Percentiles rank a stretch among this genome's conserved stretches.
These are phyloP conservation scores for Conringia planisiliqua DNA, from an alignment of 345 rosid species.

Conservation along the genomic window DNA sequence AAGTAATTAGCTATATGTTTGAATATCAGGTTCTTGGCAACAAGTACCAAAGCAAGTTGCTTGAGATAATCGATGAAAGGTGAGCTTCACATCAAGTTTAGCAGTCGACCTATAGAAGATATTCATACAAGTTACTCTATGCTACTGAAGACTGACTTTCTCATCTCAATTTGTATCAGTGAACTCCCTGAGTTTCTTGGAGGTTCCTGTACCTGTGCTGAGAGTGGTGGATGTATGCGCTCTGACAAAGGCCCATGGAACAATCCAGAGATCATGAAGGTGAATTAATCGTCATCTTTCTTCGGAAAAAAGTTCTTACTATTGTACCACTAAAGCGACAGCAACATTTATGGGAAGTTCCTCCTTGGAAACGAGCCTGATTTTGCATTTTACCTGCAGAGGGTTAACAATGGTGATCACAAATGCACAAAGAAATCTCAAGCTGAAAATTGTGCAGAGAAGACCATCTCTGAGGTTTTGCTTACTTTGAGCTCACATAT, in stretches of 20 bases:
- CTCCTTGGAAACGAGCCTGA: background rate
- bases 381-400: constrained; percentile 41
- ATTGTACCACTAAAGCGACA: background rate
- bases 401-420: constrained; percentile 69
- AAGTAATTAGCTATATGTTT: constrained; percentile 3
- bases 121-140: background rate
- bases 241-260: constrained; percentile 99
- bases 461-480: constrained; percentile 51
- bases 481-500: constrained; percentile 2
- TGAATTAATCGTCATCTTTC: constrained; percentile 15
- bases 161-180: constrained; percentile 37
- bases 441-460: constrained; percentile 37
- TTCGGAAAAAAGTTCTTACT: background rate
- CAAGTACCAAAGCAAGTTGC: constrained; percentile 91
- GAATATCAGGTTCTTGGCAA: constrained; percentile 79
- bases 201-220: constrained; percentile 87
- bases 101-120: background rate
- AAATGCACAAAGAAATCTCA: constrained; percentile 47
- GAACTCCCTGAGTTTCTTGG: constrained; percentile 92
- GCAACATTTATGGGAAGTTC: background rate
- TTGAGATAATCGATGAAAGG: constrained; percentile 88
- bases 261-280: constrained; percentile 69
- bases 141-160: background rate
- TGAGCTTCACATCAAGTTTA: background rate
- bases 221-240: constrained; percentile 80